Conservation (phyloP, 371 early-diverging fungal genomes). For the Lichtheimia ramosa region DNA sequence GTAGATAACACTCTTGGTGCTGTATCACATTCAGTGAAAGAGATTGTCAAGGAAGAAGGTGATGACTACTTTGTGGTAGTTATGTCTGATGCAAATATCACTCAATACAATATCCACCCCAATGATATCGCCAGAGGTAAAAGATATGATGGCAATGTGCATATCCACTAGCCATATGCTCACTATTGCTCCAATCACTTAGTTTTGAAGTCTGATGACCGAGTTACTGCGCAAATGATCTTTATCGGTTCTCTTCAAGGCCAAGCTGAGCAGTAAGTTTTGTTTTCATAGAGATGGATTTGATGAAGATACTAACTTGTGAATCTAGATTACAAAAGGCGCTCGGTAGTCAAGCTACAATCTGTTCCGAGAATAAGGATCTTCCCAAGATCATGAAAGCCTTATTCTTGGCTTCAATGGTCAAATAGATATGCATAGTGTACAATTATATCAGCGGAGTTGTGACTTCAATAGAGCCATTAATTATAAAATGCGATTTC, state of each 20-base stretch:
- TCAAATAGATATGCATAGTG: constrained; percentile 36
- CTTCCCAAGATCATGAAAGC: constrained; percentile 81
- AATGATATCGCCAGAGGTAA: constrained; percentile 70
- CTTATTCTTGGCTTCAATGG: constrained; percentile 73
- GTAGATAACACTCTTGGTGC: constrained; percentile 77
- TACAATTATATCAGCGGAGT: no score
- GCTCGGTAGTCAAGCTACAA: constrained; percentile 64
- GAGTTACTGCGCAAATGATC: constrained; percentile 71
- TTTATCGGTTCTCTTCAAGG: constrained; percentile 68
- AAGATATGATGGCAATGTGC: constrained; percentile 1
- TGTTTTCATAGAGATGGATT: neutral
- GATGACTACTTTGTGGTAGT: constrained; percentile 83
- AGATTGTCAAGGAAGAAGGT: constrained; percentile 71
- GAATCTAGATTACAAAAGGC: constrained; percentile 57
- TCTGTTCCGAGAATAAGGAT: constrained; percentile 77
- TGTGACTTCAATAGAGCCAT: neutral
- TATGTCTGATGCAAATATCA: constrained; percentile 85
- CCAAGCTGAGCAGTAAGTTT: constrained; percentile 66
- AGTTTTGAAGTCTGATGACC: constrained; percentile 69
- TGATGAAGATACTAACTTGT: neutral
- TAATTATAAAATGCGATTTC: constrained; percentile 1
- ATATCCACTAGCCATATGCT: neutral
- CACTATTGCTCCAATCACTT: neutral
- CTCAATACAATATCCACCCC: constrained; percentile 80
- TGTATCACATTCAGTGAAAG: constrained; percentile 67